Evolutionary conservation across 495 filamentous ascomycete genomes (phyloP), one percentile per base, ranked within the genome.

Genomic region (Penicillium paradoxum): DNA sequence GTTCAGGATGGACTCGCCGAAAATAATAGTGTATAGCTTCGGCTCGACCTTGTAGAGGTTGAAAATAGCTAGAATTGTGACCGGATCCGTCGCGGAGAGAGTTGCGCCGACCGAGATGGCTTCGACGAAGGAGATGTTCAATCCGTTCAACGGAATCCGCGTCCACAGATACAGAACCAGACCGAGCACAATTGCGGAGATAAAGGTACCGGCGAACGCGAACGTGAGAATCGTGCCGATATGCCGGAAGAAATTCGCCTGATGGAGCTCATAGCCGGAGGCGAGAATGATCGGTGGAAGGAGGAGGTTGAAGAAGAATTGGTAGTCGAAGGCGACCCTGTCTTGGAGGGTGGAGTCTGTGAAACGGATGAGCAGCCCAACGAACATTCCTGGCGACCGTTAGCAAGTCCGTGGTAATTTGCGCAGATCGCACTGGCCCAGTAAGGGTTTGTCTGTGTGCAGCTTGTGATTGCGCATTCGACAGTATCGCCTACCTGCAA

Each of bases 21-120:
- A 98, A 52, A 98, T 97, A 58, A 97, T 80, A 6, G 93, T 98
- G 67, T 98, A 98, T 5, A 98, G 80, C 71, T 97, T 97, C 9
- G 93, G 93, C 67, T 98, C 93, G 45, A 98, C 93, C 71, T 97
- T 96, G 77, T 97, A 97, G 1, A 95, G 86, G 65, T 96, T 98
- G 83, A 98, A 98, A 51, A 98, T 98, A 46, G 93, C 93, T 29
- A 98, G 77, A 58, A 98, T 97, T 0, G 93, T 98, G 43, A 98
- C 91, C 0, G 93, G 93, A 63, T 98, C 93, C 0, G 93, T 98
- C 49, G 93, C 93, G 2, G 93, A 97, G 22, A 98, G 80, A 0
- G 93, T 97, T 18, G 93, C 93, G 45, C 93, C 93, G 17, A 97
- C 90, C 1, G 90, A 95, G 53, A 97, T 89, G 38, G 93, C 93